These are phyloP conservation scores for Massarina eburnea DNA, from an alignment of 2,329 filamentous ascomycete genomes.

Conservation along the genomic window DNA sequence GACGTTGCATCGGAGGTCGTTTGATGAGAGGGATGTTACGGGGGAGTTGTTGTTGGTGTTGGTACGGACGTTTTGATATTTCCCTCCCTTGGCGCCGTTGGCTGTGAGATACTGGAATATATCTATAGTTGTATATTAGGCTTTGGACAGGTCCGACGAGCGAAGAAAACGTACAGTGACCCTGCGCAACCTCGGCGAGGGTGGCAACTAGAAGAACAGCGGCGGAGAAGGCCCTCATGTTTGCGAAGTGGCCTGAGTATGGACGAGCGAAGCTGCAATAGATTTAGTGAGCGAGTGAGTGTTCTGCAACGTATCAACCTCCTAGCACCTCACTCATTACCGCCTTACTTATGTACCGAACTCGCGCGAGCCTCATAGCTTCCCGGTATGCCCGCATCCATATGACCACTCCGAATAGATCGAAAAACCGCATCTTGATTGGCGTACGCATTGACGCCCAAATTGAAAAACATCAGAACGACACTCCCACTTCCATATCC, in stretches of 20 bases:
- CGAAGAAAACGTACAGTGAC: conserved; percentile 31
- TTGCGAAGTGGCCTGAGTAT: conserved; percentile 3
- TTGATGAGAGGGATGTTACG: conserved; percentile 33
- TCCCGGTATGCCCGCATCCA: conserved; percentile 8
- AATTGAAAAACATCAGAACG: conserved; percentile 28
- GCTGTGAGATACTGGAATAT: conserved; percentile 43
- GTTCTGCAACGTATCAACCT: conserved; percentile 4
- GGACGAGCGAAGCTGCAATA: background rate
- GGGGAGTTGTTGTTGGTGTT: conserved; percentile 44
- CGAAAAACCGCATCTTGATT: conserved; percentile 22
- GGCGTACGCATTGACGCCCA: conserved; percentile 22
- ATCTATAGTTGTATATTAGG: conserved; percentile 21
- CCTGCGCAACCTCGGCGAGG: conserved; percentile 39
- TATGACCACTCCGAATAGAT: conserved; percentile 25
- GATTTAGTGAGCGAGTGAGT: background rate
- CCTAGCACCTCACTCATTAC: conserved; percentile 18
- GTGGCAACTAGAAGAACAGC: conserved; percentile 34
- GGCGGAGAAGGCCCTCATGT: conserved; percentile 40
- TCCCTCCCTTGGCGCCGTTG: conserved; percentile 36
- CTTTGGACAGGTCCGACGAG: background rate
- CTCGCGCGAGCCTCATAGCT: conserved; percentile 1
- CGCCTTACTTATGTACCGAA: conserved; percentile 31
- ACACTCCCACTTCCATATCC: conserved; percentile 10
- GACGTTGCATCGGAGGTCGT: conserved; percentile 42
- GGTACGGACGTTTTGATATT: conserved; percentile 40